phyloP scores from a whole-genome alignment of 73 alveolate species.

The Paramecium tetraurelia region DNA sequence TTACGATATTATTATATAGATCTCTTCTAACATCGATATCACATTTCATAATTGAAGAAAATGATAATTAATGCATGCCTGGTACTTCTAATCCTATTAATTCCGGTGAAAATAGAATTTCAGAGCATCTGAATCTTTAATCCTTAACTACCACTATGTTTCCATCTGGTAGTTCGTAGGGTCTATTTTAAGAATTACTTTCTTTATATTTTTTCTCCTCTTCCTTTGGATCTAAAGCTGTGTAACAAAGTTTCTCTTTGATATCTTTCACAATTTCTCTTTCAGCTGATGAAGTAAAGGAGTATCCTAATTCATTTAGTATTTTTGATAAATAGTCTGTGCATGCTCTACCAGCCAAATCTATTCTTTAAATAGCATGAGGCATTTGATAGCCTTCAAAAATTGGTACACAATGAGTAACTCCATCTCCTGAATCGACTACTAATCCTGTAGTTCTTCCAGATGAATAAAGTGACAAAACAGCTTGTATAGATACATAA shows the following conservation, averaged over 20 bases:
- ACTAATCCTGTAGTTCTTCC: conserved; percentile 96
- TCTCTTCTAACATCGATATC: conserved; percentile 95
- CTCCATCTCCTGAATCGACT: conserved; percentile 92
- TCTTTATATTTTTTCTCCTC: conserved; percentile 27
- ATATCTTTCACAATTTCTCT: conserved; percentile 70
- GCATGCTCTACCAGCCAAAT: conserved; percentile 89
- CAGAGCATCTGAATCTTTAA: conserved; percentile 79
- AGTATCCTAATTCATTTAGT: conserved; percentile 71
- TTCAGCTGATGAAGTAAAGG: conserved; percentile 78
- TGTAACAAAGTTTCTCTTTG: conserved; percentile 46
- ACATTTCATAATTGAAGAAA: conserved; percentile 90
- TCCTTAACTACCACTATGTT: conserved; percentile 34
- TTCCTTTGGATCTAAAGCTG: conserved; percentile 39
- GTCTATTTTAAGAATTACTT: not conserved
- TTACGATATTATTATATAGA: not conserved
- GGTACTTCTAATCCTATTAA: conserved; percentile 79
- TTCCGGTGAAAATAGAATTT: conserved; percentile 82
- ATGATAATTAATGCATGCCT: conserved; percentile 87
- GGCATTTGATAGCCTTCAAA: conserved; percentile 90
- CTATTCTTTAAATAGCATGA: conserved; percentile 86
- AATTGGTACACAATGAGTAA: conserved; percentile 86
- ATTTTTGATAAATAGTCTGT: conserved; percentile 82
- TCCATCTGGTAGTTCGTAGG: conserved; percentile 63
- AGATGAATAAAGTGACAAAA: conserved; percentile 84
- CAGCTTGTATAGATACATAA: conserved; percentile 84